Percentiles rank a stretch among this genome's conserved stretches.
Evolutionary conservation across 805 yeast species (phyloP).

Genomic region (Ogataea naganishii): DNA sequence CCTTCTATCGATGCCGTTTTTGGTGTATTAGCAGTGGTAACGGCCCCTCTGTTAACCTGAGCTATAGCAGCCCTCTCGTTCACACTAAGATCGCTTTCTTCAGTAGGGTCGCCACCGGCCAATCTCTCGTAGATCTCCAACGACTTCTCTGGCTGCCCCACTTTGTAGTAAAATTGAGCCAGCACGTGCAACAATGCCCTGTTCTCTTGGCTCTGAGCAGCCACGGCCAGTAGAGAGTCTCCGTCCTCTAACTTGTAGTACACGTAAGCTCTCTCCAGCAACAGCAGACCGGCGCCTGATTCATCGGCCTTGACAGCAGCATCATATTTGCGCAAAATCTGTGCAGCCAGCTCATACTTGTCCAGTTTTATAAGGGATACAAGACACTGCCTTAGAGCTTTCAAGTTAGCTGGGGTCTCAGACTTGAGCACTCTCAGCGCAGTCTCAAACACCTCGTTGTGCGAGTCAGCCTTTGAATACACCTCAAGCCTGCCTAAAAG

Average conservation of each 20-base stretch:
- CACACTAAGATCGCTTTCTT: constrained; percentile 42
- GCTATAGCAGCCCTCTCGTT: constrained; percentile 65
- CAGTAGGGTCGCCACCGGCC: constrained; percentile 30
- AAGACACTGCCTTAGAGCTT: constrained; percentile 32
- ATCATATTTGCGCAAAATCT: constrained; percentile 27
- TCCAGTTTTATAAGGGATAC: constrained; percentile 56
- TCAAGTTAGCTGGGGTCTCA: constrained; percentile 16
- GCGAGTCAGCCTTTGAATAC: constrained; percentile 26
- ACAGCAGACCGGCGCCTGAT: constrained; percentile 27
- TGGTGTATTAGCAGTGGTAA: constrained; percentile 3
- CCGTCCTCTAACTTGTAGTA: constrained; percentile 41
- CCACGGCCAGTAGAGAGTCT: constrained; percentile 14
- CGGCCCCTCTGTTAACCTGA: constrained; percentile 23
- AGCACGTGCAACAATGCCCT: constrained; percentile 39
- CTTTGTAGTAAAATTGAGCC: constrained; percentile 44
- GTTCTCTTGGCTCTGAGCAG: constrained; percentile 6
- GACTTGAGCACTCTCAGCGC: constrained; percentile 20
- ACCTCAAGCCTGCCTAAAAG: constrained; percentile 27
- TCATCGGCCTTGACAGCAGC: too few relatives aligned
- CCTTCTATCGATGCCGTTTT: constrained; percentile 5
- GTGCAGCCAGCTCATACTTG: constrained; percentile 39
- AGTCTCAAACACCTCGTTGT: constrained; percentile 22
- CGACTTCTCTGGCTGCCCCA: constrained; percentile 38
- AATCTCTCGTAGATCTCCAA: constrained; percentile 36
- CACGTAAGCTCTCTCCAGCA: constrained; percentile 49